Evolutionary conservation across 1,284 basidiomycete species (phyloP), one percentile per base, ranked within the genome.

Genomic region (Marasmius tenuissimus): DNA sequence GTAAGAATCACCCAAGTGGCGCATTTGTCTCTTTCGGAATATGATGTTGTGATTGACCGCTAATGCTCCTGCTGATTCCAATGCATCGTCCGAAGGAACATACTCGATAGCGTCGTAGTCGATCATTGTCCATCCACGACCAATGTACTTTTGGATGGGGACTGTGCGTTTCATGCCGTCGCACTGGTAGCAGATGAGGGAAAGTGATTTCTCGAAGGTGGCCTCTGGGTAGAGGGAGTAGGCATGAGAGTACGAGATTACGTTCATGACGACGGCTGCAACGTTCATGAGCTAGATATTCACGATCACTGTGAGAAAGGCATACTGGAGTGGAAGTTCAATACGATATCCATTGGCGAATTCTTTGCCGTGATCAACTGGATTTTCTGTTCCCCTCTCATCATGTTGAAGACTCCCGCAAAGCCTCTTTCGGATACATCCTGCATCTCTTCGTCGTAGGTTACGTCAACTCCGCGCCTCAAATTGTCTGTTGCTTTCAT

Each of bases 231-330:
- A 70, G 38, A 70, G 57, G 5, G 63, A 63, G 40, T 65, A 66
- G 9, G 66, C 70, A 9, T 52, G 42, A 22, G 64, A 57, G 42
- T 61, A 64, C 4, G 62, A 58, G 48, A 69, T 68, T 38, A 67
- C 54, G 56, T 71, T 71, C 67, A 71, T 69, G 12, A 66, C 69
- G 49, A 63, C 61, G 14, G 68, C 67, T 65, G 16, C 16, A 35
- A 27, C 27, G 4, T 27, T 35, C 47, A 42, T 34, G 51, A 34
- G 27, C 22, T 40, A 48, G 3, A 54, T 38, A 33, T 51, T 33
- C 34, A 27, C 10, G n/a, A n/a, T 45, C 18, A 16, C 27, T 3
- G 12, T 10, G 52, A 49, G 39, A 63, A 55, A 49, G 33, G 60
- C 63, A 37, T 61, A 67, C 67, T 67, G 14, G 65, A 68, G 54